These are phyloP conservation scores for Uncinocarpus reesii DNA, from an alignment of 2,329 filamentous ascomycete species.

Conservation along the genomic window DNA sequence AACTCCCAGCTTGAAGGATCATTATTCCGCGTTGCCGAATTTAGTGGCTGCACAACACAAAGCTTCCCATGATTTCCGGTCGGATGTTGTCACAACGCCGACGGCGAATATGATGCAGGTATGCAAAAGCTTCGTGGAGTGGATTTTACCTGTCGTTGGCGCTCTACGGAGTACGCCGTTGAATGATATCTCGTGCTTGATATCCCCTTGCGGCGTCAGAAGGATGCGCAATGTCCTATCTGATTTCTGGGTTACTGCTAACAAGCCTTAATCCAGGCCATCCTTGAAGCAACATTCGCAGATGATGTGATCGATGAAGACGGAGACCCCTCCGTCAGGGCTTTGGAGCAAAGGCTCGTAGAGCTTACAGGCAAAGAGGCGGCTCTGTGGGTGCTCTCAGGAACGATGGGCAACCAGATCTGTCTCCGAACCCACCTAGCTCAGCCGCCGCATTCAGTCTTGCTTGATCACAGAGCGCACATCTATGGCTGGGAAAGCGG, in stretches of 20 bases:
- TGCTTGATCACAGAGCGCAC: constrained; percentile 29
- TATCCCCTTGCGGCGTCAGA: not conserved
- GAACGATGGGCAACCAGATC: constrained; percentile 34
- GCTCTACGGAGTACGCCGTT: too few relatives aligned
- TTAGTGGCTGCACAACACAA: constrained; percentile 13
- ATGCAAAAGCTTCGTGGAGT: not conserved
- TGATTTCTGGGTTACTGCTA: not conserved
- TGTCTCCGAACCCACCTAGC: constrained; percentile 26
- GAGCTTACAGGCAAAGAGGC: constrained; percentile 28
- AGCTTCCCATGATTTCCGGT: constrained; percentile 21
- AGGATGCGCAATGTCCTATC: not conserved
- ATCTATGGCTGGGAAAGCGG: constrained; percentile 27
- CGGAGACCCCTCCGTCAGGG: constrained; percentile 22
- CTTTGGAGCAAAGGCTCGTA: constrained; percentile 25
- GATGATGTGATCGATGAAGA: constrained; percentile 30
- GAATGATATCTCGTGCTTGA: too few relatives aligned
- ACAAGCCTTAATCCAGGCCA: constrained; percentile 18
- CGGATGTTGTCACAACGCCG: constrained; percentile 24
- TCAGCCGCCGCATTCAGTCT: constrained; percentile 28
- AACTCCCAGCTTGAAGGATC: not conserved
- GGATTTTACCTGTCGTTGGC: not conserved
- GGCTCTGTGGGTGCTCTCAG: constrained; percentile 26
- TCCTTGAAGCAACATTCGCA: constrained; percentile 25
- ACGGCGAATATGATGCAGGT: constrained; percentile 24
- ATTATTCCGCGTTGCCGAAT: constrained; percentile 13